Evolutionary conservation across 2,329 filamentous ascomycete species (phyloP).

Genomic region (Cordyceps pruinosa): DNA sequence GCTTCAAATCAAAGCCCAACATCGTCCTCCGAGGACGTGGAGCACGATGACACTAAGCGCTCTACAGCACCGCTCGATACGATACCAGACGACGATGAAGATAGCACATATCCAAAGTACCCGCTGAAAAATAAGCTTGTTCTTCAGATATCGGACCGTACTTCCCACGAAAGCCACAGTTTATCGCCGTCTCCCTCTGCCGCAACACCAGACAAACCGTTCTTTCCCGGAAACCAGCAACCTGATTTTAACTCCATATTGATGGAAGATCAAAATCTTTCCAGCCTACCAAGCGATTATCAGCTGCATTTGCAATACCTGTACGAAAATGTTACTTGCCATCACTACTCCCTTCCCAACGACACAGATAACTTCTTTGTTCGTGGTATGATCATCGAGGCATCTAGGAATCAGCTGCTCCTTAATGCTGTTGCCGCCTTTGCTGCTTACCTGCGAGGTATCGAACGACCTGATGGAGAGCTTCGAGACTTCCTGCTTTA

Average conservation of each 20-base stretch:
- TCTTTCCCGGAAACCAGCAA: conserved; percentile 14
- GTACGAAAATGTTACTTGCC: conserved; percentile 66
- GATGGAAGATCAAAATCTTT: conserved; percentile 37
- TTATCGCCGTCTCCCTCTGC: conserved; percentile 48
- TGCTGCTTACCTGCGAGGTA: conserved; percentile 75
- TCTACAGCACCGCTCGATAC: conserved; percentile 39
- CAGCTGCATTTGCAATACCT: conserved; percentile 76
- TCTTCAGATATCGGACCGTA: conserved; percentile 46
- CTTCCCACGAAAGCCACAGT: conserved; percentile 45
- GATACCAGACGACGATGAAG: conserved; percentile 50
- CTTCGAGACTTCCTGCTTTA: conserved; percentile 80
- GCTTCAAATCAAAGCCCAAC: conserved; percentile 40
- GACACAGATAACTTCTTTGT: conserved; percentile 69
- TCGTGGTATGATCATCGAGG: conserved; percentile 61
- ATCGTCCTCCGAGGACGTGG: conserved; percentile 41
- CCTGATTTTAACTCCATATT: conserved; percentile 18
- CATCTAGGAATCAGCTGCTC: conserved; percentile 67
- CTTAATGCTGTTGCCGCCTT: conserved; percentile 85
- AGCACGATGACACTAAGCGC: conserved; percentile 24
- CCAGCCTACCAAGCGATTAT: conserved; percentile 59
- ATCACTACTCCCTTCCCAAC: conserved; percentile 74
- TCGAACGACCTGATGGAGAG: conserved; percentile 62
- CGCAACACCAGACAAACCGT: conserved; percentile 14
- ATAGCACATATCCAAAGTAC: conserved; percentile 15
- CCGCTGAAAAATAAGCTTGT: conserved; percentile 27